Percentiles rank a stretch among this genome's conserved stretches.
These are phyloP conservation scores for Rutstroemia sp. DNA, from an alignment of 2,329 filamentous ascomycete species.

Conservation along the genomic window DNA sequence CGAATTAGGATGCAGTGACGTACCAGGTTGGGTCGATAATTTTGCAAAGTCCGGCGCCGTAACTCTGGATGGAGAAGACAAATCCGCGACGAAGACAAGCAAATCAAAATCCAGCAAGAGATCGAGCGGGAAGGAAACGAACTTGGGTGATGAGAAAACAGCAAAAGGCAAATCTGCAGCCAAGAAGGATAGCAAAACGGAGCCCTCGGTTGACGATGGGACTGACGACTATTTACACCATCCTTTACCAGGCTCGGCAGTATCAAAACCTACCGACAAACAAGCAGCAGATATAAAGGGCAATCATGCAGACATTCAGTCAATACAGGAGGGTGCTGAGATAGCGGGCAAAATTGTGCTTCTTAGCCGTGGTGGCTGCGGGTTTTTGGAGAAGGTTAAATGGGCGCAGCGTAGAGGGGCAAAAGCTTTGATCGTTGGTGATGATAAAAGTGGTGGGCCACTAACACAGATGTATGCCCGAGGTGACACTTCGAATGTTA, in stretches of 20 bases:
- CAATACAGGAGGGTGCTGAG: conserved; percentile 82
- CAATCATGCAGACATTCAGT: conserved; percentile 80
- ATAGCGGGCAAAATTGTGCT: conserved; percentile 90
- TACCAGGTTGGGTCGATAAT: conserved; percentile 75
- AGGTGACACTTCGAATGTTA: conserved; percentile 89
- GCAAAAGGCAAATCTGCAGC: conserved; percentile 16
- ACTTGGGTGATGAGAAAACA: conserved; percentile 20
- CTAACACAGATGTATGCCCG: conserved; percentile 98
- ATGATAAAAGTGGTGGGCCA: conserved; percentile 81
- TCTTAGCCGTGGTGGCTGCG: conserved; percentile 86
- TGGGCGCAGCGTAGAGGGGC: conserved; percentile 92
- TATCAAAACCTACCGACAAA: conserved; percentile 27
- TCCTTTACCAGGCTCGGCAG: conserved; percentile 31
- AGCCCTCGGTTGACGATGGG: conserved; percentile 53
- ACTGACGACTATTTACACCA: conserved; percentile 80
- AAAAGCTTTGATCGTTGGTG: conserved; percentile 85
- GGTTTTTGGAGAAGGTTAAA: conserved; percentile 93
- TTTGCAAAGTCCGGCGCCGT: conserved; percentile 35
- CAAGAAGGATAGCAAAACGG: conserved; percentile 17
- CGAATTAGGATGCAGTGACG: conserved; percentile 90
- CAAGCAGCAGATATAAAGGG: conserved; percentile 18
- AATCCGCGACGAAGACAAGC: conserved; percentile 28
- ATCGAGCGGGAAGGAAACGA: conserved; percentile 25
- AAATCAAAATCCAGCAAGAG: conserved; percentile 36
- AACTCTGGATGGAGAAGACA: conserved; percentile 18